Evolutionary conservation across 257 asterid genomes (phyloP).

Genomic region (Fraxinus cuspidata): DNA sequence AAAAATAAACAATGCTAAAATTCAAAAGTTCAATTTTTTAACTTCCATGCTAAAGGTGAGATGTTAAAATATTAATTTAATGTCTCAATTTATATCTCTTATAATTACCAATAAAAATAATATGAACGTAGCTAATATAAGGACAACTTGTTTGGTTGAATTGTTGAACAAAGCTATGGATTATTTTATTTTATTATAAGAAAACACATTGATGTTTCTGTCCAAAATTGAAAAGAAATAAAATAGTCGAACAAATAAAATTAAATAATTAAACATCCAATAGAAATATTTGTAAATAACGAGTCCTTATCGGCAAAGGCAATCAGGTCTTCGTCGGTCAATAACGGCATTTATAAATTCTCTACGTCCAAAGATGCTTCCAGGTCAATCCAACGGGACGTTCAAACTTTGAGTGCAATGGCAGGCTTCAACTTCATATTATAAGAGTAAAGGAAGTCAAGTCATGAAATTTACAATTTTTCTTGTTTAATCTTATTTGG

Average conservation of each 20-base stretch:
- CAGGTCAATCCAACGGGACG: neutral
- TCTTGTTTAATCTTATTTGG: too few relatives aligned
- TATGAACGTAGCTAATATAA: neutral
- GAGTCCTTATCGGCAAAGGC: neutral
- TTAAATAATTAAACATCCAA: neutral
- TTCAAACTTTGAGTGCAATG: neutral
- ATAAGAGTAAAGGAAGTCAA: too few relatives aligned
- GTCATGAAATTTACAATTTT: too few relatives aligned
- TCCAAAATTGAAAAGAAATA: neutral
- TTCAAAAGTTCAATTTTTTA: too few relatives aligned
- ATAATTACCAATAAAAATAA: neutral
- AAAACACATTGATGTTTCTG: neutral
- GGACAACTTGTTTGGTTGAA: constrained; percentile 5
- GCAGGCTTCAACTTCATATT: too few relatives aligned
- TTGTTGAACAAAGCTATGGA: neutral
- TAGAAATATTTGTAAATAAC: neutral
- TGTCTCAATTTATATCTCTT: too few relatives aligned
- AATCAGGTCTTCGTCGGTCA: constrained; percentile 14
- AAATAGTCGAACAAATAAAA: neutral
- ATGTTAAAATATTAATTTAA: too few relatives aligned
- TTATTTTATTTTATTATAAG: neutral
- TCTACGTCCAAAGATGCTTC: constrained; percentile 12
- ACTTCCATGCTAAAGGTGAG: neutral
- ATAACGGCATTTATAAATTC: constrained; percentile 12
- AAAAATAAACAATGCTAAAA: too few relatives aligned